Evolutionary conservation across 2,329 filamentous ascomycete species (phyloP), one percentile per base, ranked within the genome.

Genomic region (Aspergillus latus): DNA sequence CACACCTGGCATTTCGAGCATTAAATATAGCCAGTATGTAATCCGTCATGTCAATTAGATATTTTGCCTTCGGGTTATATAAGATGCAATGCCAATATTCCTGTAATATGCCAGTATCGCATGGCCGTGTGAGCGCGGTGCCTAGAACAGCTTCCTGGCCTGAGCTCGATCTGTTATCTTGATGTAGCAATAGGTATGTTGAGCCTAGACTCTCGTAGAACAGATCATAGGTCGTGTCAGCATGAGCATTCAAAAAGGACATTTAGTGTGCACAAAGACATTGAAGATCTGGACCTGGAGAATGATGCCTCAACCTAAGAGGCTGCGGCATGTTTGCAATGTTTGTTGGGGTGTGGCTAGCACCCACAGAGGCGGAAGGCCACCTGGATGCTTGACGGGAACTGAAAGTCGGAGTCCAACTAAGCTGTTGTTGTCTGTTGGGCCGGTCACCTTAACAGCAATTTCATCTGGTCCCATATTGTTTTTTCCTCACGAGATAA

Each of bases 301-400:
- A 42, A 11, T 9, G 7, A 21, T 11, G 42, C 16, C 32, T 47
- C 4, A 21, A 21, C 21, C 21, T 42, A 30, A 28, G 30, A 28
- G 26, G 36, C 11, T 68, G 66, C 67, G 68, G 68, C 71, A 55
- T 72, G 72, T 73, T 74, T 74, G 72, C 65, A 69, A 49, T 67
- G 70, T 74, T 74, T 74, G 71, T 13, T 57, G 49, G 40, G 42
- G 26, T 54, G 64, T 66, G 66, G 63, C 64, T 66, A 59, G 52
- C 53, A 53, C 63, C 62, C 68, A 67, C 66, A 68, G 62, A 66
- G 64, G 64, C 70, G 69, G 72, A 72, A 73, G 72, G 72, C 70
- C 72, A 75, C 71, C 69, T 74, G 67, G 68, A 69, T 57, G 50
- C 44, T 52, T 36, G 50, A 40, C 44, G 36, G 40, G 34, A 42